Evolutionary conservation across 139 green algal genomes (phyloP), one percentile per base, ranked within the genome.

Genomic region (Dunaliella primolecta): DNA sequence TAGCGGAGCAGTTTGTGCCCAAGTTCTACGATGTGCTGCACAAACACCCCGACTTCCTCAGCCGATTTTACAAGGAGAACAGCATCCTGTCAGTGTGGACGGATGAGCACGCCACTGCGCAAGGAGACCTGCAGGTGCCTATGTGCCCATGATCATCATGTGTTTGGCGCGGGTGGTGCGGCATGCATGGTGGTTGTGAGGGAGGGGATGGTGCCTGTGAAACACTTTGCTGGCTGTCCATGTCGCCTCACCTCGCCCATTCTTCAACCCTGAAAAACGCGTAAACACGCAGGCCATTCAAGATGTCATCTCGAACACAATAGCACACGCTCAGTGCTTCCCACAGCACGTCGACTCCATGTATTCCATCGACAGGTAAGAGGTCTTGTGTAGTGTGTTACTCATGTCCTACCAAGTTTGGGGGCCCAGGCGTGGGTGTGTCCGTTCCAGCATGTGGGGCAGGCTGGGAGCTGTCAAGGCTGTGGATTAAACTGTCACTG

Each of bases 1-100:
- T 98, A 11, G 95, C 90, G 27, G 93, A 93, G 31, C 89, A 96
- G 82, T 98, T 98, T 79, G 91, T 96, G 3, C 88, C 86, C 3
- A 95, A 98, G 78, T 98, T 94, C 78, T 98, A 98, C 81, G 93
- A 92, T 0, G 92, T 98, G 15, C 81, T 98, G 57, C 87, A 91
- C 20, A 91, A 92, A 32, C 87, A 87, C 1, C 93, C 96, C 0
- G 85, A 91, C 78, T 88, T 93, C 64, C 77, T 97, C 78, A 89
- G 97, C 87, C 89, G 92, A 1, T 98, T 98, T 83, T 98, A 98
- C 87, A 95, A 91, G 37, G 93, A 98, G 81, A 83, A 85, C 78
- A 91, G 88, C 78, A 85, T 80, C 33, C 94, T 91, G 64, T 95
- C 77, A 2, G 84, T 98, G 15, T 93, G 89, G 15, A 84, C 91